Evolutionary conservation across 805 yeast genomes (phyloP), one percentile per base, ranked within the genome.

Genomic region (Pichia membranifaciens): DNA sequence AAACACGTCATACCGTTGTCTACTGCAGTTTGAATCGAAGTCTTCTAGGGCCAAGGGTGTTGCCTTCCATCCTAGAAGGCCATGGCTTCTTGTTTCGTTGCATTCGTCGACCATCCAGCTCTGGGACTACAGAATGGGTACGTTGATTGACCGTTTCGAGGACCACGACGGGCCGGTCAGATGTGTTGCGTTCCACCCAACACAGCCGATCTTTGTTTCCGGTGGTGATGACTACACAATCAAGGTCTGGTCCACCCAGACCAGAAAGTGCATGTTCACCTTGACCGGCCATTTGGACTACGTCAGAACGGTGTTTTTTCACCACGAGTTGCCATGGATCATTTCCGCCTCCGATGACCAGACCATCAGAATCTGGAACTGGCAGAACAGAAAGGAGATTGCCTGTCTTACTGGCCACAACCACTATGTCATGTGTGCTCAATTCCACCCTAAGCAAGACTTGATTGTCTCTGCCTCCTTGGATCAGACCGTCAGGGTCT

Each of bases 51-150:
- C 95, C 96, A 71, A 93, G 89, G 49, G 99, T 97, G 63, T 93
- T 87, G 55, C 97, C 95, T 70, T 93, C 89, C 51, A 98, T 96
- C 76, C 98, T 78, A 50, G 97, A 87, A 54, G 97, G 88, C 78
- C 93, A 88, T 62, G 98, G 90, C 72, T 95, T 97, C 44, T 93
- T 58, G 98, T 90, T 31, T 89, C 98, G 7, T 75, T 95, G 51
- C 93, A 91, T 67, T 87, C 96, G 23, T 88, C 96, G n/a, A 89
- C 96, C n/a, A 91, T 93, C 65, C 99, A 95, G 68, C 75, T 93
- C 54, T 93, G 99, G 99, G 99, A 93, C 69, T 93, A 95, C 70
- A 82, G 99, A 61, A 93, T 93, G 99, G 99, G 99, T 38, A 89
- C 97, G 3, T 71, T 93, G 64, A 82, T 93, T 63, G 98, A 90